A percentile compares a stretch with the other conserved stretches of the same genome.
phyloP scores from a whole-genome alignment of 73 alveolate species.

The Paramecium sexaurelia region DNA sequence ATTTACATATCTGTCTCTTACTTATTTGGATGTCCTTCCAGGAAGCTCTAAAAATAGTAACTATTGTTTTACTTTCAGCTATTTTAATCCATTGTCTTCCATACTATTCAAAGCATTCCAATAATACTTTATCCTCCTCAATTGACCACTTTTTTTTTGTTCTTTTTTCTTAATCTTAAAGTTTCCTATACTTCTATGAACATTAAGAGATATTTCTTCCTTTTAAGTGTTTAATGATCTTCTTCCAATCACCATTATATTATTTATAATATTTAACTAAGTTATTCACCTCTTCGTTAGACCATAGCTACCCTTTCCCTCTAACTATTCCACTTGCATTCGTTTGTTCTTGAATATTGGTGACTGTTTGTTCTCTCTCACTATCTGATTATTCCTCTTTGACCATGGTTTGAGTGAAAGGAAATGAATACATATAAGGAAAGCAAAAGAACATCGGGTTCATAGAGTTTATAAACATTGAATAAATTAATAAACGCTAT shows the following conservation, averaged over 20 bases:
- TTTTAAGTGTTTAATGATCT: conserved; percentile 7
- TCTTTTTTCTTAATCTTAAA: conserved; percentile 3
- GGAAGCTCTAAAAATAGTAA: conserved; percentile 7
- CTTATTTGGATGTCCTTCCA: conserved; percentile 90
- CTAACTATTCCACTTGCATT: neutral
- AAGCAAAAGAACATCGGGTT: neutral
- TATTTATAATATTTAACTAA: neutral
- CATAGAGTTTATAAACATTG: neutral
- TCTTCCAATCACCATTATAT: conserved; percentile 17
- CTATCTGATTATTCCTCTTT: neutral
- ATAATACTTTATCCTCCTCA: conserved; percentile 8
- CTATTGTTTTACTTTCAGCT: neutral
- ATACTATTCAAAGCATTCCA: neutral
- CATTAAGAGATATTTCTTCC: conserved; percentile 51
- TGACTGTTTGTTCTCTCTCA: neutral
- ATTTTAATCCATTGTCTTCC: conserved; percentile 18
- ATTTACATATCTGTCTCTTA: conserved; percentile 98
- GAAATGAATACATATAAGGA: neutral
- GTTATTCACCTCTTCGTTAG: neutral
- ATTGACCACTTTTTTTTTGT: conserved; percentile 13
- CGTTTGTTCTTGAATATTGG: neutral
- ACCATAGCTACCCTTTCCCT: conserved; percentile 29
- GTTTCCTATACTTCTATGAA: conserved; percentile 13
- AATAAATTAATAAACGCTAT: neutral
- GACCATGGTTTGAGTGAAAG: neutral